phyloP scores from a whole-genome alignment of 1,284 basidiomycete genomes.

The Fomitopsis schrenkii region DNA sequence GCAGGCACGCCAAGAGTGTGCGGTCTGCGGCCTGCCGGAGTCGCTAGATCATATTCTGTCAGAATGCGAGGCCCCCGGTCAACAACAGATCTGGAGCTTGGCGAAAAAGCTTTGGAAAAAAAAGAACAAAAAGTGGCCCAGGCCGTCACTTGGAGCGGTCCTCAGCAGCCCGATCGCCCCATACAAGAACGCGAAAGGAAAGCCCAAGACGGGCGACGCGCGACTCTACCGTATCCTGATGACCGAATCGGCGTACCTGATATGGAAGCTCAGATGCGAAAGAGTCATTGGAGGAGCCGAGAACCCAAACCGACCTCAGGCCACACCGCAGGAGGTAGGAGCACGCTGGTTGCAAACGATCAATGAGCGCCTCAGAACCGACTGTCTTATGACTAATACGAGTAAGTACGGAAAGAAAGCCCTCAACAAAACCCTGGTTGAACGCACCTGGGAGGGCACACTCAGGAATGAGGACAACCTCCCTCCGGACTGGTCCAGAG shows the following conservation, averaged over 20 bases:
- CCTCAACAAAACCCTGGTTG: not conserved
- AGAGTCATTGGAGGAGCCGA: not conserved
- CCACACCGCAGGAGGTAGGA: not conserved
- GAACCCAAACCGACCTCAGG: not conserved
- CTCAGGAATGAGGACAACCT: not conserved
- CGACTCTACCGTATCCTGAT: not conserved
- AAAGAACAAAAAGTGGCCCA: not conserved
- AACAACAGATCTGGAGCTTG: not conserved
- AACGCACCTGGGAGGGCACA: not conserved
- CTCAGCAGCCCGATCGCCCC: not conserved
- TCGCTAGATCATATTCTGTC: constrained; percentile 28
- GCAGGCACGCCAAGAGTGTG: constrained; percentile 20
- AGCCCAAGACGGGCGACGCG: not conserved
- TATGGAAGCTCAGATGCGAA: not conserved
- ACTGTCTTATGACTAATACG: not conserved
- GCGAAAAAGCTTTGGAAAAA: not conserved
- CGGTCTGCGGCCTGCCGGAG: constrained; percentile 19
- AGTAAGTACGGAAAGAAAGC: not conserved
- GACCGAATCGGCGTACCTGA: not conserved
- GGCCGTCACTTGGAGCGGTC: not conserved
- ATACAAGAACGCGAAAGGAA: not conserved
- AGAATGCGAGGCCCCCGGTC: not conserved
- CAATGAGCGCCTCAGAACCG: not conserved
- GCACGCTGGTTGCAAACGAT: not conserved
- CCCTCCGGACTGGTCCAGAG: not conserved